phyloP scores from a whole-genome alignment of 441 rosid genomes.

The Corymbia citriodora region DNA sequence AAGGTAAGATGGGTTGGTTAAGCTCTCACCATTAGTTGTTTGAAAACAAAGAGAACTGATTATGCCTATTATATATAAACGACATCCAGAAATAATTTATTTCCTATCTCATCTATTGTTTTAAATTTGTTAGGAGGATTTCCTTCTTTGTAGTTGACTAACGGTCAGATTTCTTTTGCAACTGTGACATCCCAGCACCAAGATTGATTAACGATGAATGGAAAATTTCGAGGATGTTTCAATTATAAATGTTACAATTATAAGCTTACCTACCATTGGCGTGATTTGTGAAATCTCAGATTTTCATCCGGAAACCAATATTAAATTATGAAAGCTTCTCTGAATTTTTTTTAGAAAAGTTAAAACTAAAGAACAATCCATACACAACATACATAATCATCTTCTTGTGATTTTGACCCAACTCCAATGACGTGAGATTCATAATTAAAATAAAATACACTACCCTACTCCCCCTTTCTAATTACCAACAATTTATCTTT shows the following conservation, averaged over 20 bases:
- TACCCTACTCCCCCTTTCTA: not conserved
- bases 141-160: not conserved
- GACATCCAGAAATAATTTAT: not conserved
- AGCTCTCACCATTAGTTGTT: not conserved
- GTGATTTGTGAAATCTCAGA: not conserved
- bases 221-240: not conserved
- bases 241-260: not conserved
- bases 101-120: not conserved
- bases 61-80: not conserved
- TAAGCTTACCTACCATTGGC: not conserved
- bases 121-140: not conserved
- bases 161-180: not conserved
- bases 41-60: not conserved
- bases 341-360: not conserved
- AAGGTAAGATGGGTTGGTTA: accelerated
- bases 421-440: not conserved
- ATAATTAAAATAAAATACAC: too few relatives aligned
- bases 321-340: not conserved
- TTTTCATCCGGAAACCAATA: not conserved
- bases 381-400: not conserved
- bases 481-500: not conserved
- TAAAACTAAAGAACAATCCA: not conserved
- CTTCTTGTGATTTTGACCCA: not conserved
- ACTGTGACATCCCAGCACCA: not conserved
- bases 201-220: accelerated